Percentiles rank a stretch among this genome's conserved stretches.
Conservation (phyloP, 495 filamentous ascomycete genomes). For the Aspergillus avenaceus region DNA sequence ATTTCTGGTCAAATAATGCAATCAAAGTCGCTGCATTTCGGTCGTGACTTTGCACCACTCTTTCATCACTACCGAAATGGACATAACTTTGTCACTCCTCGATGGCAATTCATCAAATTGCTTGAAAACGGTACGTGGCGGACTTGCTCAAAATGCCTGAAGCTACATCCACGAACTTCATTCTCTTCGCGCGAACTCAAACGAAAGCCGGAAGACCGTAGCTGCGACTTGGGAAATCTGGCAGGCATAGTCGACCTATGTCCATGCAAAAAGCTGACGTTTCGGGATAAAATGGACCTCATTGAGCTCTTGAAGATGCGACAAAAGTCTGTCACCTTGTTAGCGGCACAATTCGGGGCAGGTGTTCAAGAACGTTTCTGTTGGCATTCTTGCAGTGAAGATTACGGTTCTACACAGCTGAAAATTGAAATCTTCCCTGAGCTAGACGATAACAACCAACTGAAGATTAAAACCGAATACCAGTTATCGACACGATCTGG, state of each 20-base stretch:
- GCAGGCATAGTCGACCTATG: slow-evolving; percentile 45
- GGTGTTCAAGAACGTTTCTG: slow-evolving; percentile 31
- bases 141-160: slow-evolving; percentile 41
- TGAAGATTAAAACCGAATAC: slow-evolving; percentile 40
- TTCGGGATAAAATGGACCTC: slow-evolving; percentile 38
- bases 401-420: slow-evolving; percentile 37
- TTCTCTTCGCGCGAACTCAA: slow-evolving; percentile 35
- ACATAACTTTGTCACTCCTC: slow-evolving; percentile 36
- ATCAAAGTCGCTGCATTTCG: slow-evolving; percentile 37
- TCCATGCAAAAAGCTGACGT: slow-evolving; percentile 46
- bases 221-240: slow-evolving; percentile 36
- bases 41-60: slow-evolving; percentile 42
- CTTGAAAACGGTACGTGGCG: slow-evolving; percentile 39
- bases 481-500: slow-evolving; percentile 33
- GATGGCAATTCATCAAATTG: slow-evolving; percentile 40
- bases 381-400: slow-evolving; percentile 44
- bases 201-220: slow-evolving; percentile 32
- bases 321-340: slow-evolving; percentile 21
- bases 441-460: slow-evolving; percentile 28
- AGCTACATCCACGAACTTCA: slow-evolving; percentile 36
- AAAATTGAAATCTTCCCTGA: slow-evolving; percentile 37
- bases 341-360: slow-evolving; percentile 30
- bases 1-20: slow-evolving; percentile 33
- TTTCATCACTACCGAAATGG: slow-evolving; percentile 43
- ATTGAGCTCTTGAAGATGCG: slow-evolving; percentile 31